Conservation (phyloP, 768 basidiomycete species). For the Lanmaoa rubissima region DNA sequence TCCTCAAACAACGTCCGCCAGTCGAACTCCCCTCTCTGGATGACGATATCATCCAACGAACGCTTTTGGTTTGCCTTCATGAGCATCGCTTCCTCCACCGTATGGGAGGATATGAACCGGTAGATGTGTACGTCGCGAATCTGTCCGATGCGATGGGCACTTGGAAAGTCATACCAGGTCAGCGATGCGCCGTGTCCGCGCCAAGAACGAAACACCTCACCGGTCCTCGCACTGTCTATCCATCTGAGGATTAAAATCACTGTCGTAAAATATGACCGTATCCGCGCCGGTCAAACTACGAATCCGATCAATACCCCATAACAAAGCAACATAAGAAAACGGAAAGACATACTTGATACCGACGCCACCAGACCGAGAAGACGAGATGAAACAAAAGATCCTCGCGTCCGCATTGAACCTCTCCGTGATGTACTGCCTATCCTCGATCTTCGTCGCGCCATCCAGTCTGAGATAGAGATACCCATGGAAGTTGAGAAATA, state of each 20-base stretch:
- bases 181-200: background rate
- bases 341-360: conserved; percentile 79
- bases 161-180: conserved; percentile 26
- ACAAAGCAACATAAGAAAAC: conserved; percentile 12
- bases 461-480: conserved; percentile 93
- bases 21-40: conserved; percentile 92
- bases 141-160: conserved; percentile 98
- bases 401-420: conserved; percentile 76
- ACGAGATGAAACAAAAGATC: conserved; percentile 86
- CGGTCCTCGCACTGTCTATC: conserved; percentile 95
- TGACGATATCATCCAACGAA: conserved; percentile 84
- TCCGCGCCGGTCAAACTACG: conserved; percentile 80
- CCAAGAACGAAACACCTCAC: conserved; percentile 36
- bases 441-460: conserved; percentile 93
- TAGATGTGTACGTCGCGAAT: conserved; percentile 96
- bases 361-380: conserved; percentile 78
- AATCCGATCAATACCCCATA: conserved; percentile 17
- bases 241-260: conserved; percentile 97
- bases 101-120: conserved; percentile 85
- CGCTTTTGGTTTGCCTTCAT: conserved; percentile 98
- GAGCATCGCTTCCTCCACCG: conserved; percentile 95
- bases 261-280: conserved; percentile 97
- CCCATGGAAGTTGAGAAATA: conserved; percentile 89
- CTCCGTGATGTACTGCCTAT: conserved; percentile 89
- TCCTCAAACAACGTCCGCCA: conserved; percentile 84